Evolutionary conservation across 2,329 filamentous ascomycete genomes (phyloP).

Genomic region (Nemania serpens): DNA sequence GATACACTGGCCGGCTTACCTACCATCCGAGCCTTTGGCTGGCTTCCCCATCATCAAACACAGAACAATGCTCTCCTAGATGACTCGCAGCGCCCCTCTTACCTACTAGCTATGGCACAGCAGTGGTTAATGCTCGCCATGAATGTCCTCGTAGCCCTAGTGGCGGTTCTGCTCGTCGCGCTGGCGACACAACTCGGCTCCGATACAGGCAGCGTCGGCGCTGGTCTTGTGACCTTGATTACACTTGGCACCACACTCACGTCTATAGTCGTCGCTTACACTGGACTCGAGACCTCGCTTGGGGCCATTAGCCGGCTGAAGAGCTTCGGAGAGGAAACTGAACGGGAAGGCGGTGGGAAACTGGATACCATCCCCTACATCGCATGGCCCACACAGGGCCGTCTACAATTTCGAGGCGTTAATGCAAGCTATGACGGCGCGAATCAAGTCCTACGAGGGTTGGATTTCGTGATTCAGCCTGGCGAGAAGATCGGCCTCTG

Average conservation of each 20-base stretch:
- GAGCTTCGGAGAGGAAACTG: slow-evolving; percentile 29
- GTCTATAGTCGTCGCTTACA: slow-evolving; percentile 38
- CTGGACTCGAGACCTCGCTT: slow-evolving; percentile 41
- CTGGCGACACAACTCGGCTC: slow-evolving; percentile 33
- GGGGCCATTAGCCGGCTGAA: slow-evolving; percentile 41
- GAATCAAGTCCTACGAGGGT: slow-evolving; percentile 18
- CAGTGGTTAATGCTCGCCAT: slow-evolving; percentile 33
- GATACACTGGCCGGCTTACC: slow-evolving; percentile 53
- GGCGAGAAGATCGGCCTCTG: slow-evolving; percentile 19
- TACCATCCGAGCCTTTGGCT: slow-evolving; percentile 57
- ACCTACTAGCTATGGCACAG: slow-evolving; percentile 20
- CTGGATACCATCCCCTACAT: not conserved
- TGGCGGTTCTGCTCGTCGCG: slow-evolving; percentile 32
- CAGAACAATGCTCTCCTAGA: slow-evolving; percentile 52
- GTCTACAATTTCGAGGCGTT: not conserved
- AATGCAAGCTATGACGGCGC: not conserved
- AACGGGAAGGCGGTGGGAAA: slow-evolving; percentile 28
- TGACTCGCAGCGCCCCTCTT: slow-evolving; percentile 10
- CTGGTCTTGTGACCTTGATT: slow-evolving; percentile 42
- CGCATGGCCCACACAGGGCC: not conserved
- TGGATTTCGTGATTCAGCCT: not conserved
- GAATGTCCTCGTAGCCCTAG: slow-evolving; percentile 30
- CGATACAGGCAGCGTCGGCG: slow-evolving; percentile 36
- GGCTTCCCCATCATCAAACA: slow-evolving; percentile 46
- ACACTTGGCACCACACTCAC: slow-evolving; percentile 36